Evolutionary conservation across 1,139 yeast species (phyloP).

Genomic region (Hansenula lynferdii): DNA sequence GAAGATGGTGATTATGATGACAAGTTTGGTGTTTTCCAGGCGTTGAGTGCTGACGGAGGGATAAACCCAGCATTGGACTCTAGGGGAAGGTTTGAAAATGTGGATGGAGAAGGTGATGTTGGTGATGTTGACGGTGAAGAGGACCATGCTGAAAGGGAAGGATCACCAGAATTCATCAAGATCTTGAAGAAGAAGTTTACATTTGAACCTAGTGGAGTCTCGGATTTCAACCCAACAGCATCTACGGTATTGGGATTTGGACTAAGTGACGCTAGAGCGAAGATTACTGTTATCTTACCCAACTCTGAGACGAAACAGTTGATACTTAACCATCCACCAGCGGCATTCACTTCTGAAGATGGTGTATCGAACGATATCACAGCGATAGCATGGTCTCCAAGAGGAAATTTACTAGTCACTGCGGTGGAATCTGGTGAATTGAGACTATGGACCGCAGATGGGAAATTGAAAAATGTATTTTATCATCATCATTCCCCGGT

Average conservation of each 20-base stretch:
- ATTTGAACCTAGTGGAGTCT: constrained; percentile 30
- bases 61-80: constrained; percentile 26
- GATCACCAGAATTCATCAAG: constrained; percentile 26
- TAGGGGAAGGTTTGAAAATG: constrained; percentile 25
- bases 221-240: constrained; percentile 36
- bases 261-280: constrained; percentile 31
- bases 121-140: constrained; percentile 4
- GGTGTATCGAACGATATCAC: constrained; percentile 26
- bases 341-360: constrained; percentile 5
- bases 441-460: constrained; percentile 65
- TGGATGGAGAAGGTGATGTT: constrained; percentile 7
- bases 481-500: constrained; percentile 51
- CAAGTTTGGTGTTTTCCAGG: constrained; percentile 34
- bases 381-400: constrained; percentile 58
- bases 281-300: constrained; percentile 23
- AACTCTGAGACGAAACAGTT: constrained; percentile 10
- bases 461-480: constrained; percentile 56
- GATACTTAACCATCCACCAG: constrained; percentile 18
- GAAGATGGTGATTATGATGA: constrained; percentile 22
- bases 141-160: constrained; percentile 8
- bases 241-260: constrained; percentile 35
- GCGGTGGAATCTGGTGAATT: constrained; percentile 61
- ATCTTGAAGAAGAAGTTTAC: constrained; percentile 26
- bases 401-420: constrained; percentile 52
- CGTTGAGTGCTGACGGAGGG: constrained; percentile 28